Conservation (phyloP, 352 stramenopile species). For the Pythium rhizo-oryzae region DNA sequence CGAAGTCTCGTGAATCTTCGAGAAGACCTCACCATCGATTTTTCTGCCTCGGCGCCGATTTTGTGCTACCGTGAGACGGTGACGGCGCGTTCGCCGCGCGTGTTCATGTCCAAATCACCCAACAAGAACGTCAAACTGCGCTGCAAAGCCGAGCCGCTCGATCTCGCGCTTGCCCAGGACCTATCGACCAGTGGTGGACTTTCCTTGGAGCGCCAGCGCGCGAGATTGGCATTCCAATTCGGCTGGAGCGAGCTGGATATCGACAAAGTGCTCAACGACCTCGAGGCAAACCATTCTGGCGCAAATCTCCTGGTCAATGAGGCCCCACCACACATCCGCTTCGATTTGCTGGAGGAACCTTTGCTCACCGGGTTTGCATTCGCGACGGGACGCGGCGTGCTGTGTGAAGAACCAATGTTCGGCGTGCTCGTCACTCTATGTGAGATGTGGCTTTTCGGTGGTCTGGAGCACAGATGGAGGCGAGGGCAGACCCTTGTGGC, state of each 20-base stretch:
- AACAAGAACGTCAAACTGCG: slow-evolving; percentile 7
- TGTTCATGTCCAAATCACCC: slow-evolving; percentile 1
- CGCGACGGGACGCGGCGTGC: background rate
- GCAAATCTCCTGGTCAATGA: slow-evolving; percentile 1
- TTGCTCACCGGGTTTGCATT: background rate
- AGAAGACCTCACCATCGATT: background rate
- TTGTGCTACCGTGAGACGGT: slow-evolving; percentile 14
- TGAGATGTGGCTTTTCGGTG: background rate
- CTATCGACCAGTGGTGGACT: background rate
- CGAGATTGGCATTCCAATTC: background rate
- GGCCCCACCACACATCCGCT: background rate
- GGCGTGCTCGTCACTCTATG: background rate
- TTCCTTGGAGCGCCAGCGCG: background rate
- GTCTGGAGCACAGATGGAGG: slow-evolving; percentile 3
- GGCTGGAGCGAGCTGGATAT: background rate
- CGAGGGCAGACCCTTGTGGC: background rate
- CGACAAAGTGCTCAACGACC: background rate
- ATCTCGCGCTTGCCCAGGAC: background rate
- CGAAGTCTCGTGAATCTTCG: background rate
- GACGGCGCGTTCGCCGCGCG: background rate
- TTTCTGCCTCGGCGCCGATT: background rate
- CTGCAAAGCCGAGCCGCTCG: background rate
- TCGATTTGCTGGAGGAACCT: background rate
- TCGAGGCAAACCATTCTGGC: no score
- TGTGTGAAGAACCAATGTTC: slow-evolving; percentile 11